These are phyloP conservation scores for Penstemon newberryi DNA, from an alignment of 257 asterid species.

Conservation along the genomic window DNA sequence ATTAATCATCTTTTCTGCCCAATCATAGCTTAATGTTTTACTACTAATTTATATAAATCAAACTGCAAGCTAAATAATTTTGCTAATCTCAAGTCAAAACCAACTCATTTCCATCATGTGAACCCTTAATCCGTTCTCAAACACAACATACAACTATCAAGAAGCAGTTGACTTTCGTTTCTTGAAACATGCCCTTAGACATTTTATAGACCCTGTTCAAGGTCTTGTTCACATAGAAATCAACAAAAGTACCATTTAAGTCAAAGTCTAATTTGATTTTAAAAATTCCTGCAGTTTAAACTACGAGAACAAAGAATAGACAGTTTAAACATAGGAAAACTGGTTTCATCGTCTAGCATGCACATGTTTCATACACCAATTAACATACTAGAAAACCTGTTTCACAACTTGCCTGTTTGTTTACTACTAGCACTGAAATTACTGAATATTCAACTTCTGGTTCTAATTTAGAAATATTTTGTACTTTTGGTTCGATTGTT, in stretches of 20 bases:
- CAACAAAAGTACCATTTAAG: background rate
- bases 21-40: background rate
- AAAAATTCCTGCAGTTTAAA: background rate
- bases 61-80: conserved; percentile 7
- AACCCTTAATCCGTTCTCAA: conserved; percentile 17
- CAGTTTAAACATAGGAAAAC: conserved; percentile 9
- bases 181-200: conserved; percentile 7
- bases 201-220: background rate
- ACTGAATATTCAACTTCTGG: no score
- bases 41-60: background rate
- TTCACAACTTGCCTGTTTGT: background rate
- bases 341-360: background rate
- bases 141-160: conserved; percentile 20
- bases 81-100: conserved; percentile 17
- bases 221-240: background rate
- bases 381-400: background rate
- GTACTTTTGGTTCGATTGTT: no score
- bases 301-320: conserved; percentile 8
- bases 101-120: conserved; percentile 19
- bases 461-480: no score
- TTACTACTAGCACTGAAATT: no score
- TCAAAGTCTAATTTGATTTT: background rate
- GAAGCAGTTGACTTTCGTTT: conserved; percentile 28
- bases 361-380: background rate
- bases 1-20: background rate